A percentile compares a stretch with the other conserved stretches of the same genome.
Conservation (phyloP, 176 grass and related monocot genomes). For the Ensete ventricosum region DNA sequence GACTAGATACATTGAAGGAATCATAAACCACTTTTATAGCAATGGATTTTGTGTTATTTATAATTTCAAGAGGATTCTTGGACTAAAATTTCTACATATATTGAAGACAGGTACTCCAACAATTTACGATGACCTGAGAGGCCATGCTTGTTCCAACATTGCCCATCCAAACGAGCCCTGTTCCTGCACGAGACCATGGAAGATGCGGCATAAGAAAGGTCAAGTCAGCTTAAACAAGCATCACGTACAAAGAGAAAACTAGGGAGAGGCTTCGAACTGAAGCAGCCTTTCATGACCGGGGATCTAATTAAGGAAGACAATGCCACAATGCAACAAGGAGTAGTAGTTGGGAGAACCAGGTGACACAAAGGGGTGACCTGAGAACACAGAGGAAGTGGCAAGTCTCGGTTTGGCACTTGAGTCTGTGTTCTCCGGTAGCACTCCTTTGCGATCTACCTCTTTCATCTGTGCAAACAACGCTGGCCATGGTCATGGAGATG, state of each 20-base stretch:
- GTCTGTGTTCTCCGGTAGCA: slow-evolving; percentile 22
- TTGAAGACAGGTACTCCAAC: too few species aligned
- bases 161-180: neutral
- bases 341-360: neutral
- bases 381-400: slow-evolving; percentile 21
- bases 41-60: too few species aligned
- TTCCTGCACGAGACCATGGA: neutral
- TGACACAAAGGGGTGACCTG: slow-evolving; percentile 27
- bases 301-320: neutral
- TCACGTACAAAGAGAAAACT: neutral
- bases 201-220: neutral
- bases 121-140: too few species aligned
- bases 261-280: neutral
- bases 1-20: too few species aligned
- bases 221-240: neutral
- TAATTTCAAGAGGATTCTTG: too few species aligned
- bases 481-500: neutral
- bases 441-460: slow-evolving; percentile 21
- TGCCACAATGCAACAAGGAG: neutral
- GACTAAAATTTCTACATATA: too few species aligned
- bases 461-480: neutral
- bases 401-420: neutral
- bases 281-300: neutral
- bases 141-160: too few species aligned
- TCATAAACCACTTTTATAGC: too few species aligned